These are phyloP conservation scores for Candida freyschussii DNA, from an alignment of 1,139 yeast species.

Conservation along the genomic window DNA sequence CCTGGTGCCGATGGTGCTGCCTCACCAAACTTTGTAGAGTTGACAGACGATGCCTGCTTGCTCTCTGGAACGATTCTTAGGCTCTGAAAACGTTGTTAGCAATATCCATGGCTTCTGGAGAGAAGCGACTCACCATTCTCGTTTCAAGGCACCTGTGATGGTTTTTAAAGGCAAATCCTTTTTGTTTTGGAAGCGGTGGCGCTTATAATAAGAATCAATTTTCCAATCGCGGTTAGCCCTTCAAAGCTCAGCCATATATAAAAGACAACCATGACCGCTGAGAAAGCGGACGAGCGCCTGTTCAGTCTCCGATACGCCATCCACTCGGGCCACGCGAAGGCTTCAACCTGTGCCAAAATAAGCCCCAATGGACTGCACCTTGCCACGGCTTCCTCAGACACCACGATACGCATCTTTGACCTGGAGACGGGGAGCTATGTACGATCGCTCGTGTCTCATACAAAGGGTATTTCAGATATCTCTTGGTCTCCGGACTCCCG, in stretches of 20 bases:
- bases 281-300: neutral
- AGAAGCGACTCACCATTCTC: slow-evolving; percentile 6
- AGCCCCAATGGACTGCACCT: slow-evolving; percentile 60
- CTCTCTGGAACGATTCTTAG: slow-evolving; percentile 48
- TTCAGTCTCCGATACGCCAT: slow-evolving; percentile 11
- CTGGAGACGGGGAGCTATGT: slow-evolving; percentile 30
- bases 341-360: slow-evolving; percentile 45
- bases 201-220: too few species aligned
- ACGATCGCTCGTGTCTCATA: slow-evolving; percentile 52
- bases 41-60: slow-evolving; percentile 37
- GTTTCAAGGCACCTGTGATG: neutral
- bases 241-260: neutral
- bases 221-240: too few species aligned
- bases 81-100: slow-evolving; percentile 9
- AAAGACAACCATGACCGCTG: slow-evolving; percentile 1
- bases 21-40: slow-evolving; percentile 45
- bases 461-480: slow-evolving; percentile 63
- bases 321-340: slow-evolving; percentile 8
- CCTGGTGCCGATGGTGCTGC: slow-evolving; percentile 59
- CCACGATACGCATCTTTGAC: slow-evolving; percentile 41
- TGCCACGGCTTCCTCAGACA: slow-evolving; percentile 54
- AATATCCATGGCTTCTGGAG: neutral
- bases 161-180: neutral
- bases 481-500: slow-evolving; percentile 75
- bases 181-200: too few species aligned